Base-by-base conservation (phyloP, 805 yeast species). In the Saccharomyces paradoxus region DNA sequence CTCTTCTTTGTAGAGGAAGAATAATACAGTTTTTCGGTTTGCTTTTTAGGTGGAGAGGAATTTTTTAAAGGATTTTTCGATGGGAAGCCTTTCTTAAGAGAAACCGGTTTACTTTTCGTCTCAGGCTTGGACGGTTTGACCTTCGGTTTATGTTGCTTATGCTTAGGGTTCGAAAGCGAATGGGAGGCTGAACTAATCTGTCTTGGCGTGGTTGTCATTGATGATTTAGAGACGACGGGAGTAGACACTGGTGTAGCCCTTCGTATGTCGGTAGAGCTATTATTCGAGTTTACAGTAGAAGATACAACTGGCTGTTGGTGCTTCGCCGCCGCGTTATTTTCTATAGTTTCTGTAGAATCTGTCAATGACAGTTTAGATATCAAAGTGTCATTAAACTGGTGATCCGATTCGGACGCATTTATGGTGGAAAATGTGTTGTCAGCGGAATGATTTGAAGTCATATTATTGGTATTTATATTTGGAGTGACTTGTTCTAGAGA, bases 341-440 rank as follows among this genome's bases (percentile, higher is more conserved):
- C 44, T 37, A 37, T 37, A n/a, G 44, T 37, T 17, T 37, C 44
- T 10, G 44, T 37, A 22, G 44, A 37, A 37, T 37, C 44, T 37
- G 44, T 37, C 13, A 37, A 21, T 2, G 44, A 37, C 4, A 37
- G 24, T 17, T 37, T 37, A 2, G 44, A 37, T 17, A 37, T 52
- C n/a, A 52, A 29, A 21, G 49, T 49, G 13, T 51, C 53, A 46
- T 50, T 50, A 22, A 49, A 46, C 28, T 56, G 55, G 10, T 52
- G 55, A 21, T 56, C 58, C 5, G 50, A 32, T 10, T 53, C 60
- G 1, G 63, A 60, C 14, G 58, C 61, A 26, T 56, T 55, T 49
- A 63, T 59, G 4, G 66, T 63, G 5, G 66, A 63, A 28, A 57
- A 57, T 2, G 65, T 62, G 37, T 58, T 61, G 48, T 63, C 41